These are phyloP conservation scores for Syzygium grande DNA, from an alignment of 345 rosid genomes.

Conservation along the genomic window DNA sequence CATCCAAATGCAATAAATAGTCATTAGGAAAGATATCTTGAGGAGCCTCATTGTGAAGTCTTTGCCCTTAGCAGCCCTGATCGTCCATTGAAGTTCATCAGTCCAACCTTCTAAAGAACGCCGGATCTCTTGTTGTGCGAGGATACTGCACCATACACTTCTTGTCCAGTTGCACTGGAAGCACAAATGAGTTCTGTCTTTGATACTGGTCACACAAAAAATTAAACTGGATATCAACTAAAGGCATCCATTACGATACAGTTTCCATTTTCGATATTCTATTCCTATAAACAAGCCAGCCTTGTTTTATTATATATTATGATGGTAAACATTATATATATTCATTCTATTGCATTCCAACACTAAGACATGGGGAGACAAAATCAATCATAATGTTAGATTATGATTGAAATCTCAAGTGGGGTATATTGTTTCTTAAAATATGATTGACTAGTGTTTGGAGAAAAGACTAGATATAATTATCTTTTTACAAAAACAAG, in stretches of 20 bases:
- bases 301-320: too few relatives aligned
- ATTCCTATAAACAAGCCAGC: too few relatives aligned
- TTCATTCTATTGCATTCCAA: too few relatives aligned
- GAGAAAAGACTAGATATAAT: not conserved
- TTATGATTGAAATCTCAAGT: not conserved
- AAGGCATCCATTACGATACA: not conserved
- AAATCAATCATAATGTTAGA: not conserved
- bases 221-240: not conserved
- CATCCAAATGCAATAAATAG: not conserved
- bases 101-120: not conserved
- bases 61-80: not conserved
- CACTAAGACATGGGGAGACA: not conserved
- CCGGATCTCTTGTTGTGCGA: not conserved
- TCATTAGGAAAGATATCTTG: not conserved
- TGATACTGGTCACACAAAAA: not conserved
- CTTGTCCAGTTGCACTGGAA: not conserved
- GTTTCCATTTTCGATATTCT: too few relatives aligned
- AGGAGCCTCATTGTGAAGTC: not conserved
- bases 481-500: not conserved
- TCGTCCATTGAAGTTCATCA: not conserved
- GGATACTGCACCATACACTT: not conserved
- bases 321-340: too few relatives aligned
- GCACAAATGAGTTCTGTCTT: not conserved
- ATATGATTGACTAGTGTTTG: not conserved
- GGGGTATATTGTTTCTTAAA: not conserved